Evolutionary conservation across 257 asterid species (phyloP), one percentile per base, ranked within the genome.

Genomic region (Paraleonurus japonicus): DNA sequence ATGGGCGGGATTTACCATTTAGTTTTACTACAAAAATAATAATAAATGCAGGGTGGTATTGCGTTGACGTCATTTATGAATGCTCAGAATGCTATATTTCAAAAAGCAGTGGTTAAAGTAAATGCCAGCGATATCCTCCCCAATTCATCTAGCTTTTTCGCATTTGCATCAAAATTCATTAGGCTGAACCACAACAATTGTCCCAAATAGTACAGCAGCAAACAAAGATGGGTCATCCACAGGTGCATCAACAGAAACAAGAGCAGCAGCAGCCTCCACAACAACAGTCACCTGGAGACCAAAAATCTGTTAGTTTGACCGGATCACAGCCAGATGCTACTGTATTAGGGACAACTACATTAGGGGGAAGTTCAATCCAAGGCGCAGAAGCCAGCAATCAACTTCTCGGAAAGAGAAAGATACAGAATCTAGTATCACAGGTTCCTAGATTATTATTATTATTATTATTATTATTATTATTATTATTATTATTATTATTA

Each of bases 281-380:
- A 61, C 97, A 87, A 73, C 95, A 89, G 62, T 93, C 88, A 54
- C 96, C 91, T 1, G 84, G 86, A 43, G 89, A 94, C 69, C 95
- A 88, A 86, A 88, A 87, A 77, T 84, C 97, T 37, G 78, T 87
- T 22, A 91, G 96, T 82, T 80, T 91, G 86, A 89, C 96, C 1
- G 99, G 99, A 48, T 94, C 96, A 24, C 96, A 91, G 79, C 96
- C 95, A 37, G 96, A 91, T 80, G 96, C 89, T 68, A 86, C 97
- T 69, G 96, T 89, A 73, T 89, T 96, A 23, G 99, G 97, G 65
- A 75, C 88, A 17, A 89, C 96, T 53, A 86, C 99, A 30, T 95
- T 96, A 0, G 97, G 96, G 60, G 99, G 96, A 33, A 91, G 97
- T 82, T 88, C 97, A 30, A 94, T 96, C 80, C 97, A 88, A 73